These are phyloP conservation scores for Arthrobotrys entomopaga DNA, from an alignment of 2,329 filamentous ascomycete genomes.

Conservation along the genomic window DNA sequence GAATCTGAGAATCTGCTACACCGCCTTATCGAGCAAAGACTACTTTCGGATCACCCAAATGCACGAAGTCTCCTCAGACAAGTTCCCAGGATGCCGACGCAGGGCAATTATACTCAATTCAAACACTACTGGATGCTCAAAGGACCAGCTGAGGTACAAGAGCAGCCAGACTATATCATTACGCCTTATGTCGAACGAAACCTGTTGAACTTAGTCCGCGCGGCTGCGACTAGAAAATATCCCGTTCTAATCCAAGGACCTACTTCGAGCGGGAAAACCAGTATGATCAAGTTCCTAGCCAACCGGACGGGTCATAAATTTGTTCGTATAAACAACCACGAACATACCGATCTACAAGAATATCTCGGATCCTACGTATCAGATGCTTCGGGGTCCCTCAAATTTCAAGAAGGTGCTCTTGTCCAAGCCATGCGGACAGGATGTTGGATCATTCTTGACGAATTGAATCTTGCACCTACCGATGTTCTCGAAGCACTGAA, in stretches of 20 bases:
- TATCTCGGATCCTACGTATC: conserved; percentile 96
- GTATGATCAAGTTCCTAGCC: conserved; percentile 99
- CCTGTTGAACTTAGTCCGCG: conserved; percentile 90
- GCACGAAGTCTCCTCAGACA: conserved; percentile 79
- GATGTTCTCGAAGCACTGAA: conserved; percentile 97
- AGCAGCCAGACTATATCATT: conserved; percentile 91
- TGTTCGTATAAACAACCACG: conserved; percentile 98
- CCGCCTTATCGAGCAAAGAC: conserved; percentile 73
- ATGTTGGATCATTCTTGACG: conserved; percentile 97
- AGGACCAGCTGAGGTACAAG: conserved; percentile 73
- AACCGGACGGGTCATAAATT: conserved; percentile 96
- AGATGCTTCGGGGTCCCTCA: conserved; percentile 81
- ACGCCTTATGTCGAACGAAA: conserved; percentile 96
- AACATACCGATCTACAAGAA: conserved; percentile 97
- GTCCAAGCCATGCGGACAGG: conserved; percentile 92
- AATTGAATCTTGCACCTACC: conserved; percentile 94
- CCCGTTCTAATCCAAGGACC: conserved; percentile 96
- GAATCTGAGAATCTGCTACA: conserved; percentile 81
- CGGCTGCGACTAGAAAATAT: conserved; percentile 89
- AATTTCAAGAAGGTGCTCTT: conserved; percentile 91
- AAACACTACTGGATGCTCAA: conserved; percentile 90
- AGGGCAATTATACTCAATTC: conserved; percentile 81
- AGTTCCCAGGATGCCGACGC: conserved; percentile 81
- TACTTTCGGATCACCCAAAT: conserved; percentile 62
- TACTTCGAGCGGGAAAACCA: conserved; percentile 97